Base-by-base conservation (phyloP, 1,139 yeast species). In the Meyerozyma guilliermondii region DNA sequence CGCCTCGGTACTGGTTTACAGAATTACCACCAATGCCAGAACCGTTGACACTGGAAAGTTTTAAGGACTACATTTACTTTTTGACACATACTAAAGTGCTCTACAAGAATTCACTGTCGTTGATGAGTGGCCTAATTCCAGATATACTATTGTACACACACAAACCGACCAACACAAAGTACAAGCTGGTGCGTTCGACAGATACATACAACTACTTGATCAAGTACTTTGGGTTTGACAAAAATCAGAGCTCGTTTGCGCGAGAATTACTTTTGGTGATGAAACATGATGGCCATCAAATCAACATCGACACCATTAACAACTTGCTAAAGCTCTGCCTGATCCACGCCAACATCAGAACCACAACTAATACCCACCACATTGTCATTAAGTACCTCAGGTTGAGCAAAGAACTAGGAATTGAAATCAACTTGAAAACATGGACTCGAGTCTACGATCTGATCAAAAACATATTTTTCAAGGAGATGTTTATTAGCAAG, bases 201-300 rank as follows among this genome's bases (percentile, higher is more conserved):
- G 60, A 65, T 13, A 68, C 77, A 0, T 73, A 62, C 50, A 73
- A 72, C 50, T 61, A 63, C 43, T 56, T 73, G 29, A 71, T 73
- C 43, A 60, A 68, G 40, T 73, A 58, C 51, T 73, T 70, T 53
- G 78, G 77, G 4, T 60, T 46, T 45, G 65, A 60, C 43, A 71
- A 72, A 49, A 63, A 69, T 49, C 77, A 72, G 52, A 66, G 37
- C 37, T 56, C 68, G 22, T 71, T 72, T 54, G 73, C 76, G 3
- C 49, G 76, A 26, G 71, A 68, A 45, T 47, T 72, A 14, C 52
- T 71, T 10, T 51, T 72, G 33, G 72, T 68, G 33, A 70, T 72
- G 76, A 60, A 63, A 33, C 60, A 65, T 43, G 77, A 72, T 42
- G 74, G 74, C 3, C 70, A 68, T 42, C 46, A 46, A n/a, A 71